Percentiles rank a stretch among this genome's conserved stretches.
Conservation (phyloP, 1,139 yeast species). For the Hyphopichia burtonii region DNA sequence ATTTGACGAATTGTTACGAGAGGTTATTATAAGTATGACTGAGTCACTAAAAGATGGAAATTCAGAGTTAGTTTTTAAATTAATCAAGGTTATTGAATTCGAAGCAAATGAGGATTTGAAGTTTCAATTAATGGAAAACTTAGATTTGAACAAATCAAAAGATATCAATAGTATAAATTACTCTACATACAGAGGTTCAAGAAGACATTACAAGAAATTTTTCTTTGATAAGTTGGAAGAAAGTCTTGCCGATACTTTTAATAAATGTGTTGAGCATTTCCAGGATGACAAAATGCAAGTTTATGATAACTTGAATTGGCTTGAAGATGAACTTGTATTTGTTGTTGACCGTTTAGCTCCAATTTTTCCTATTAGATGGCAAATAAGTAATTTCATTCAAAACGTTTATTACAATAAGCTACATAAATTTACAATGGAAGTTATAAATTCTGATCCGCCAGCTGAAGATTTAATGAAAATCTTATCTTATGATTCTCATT, state of each 20-base stretch:
- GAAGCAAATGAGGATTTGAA: constrained; percentile 81
- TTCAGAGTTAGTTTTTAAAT: constrained; percentile 62
- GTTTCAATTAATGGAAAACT: constrained; percentile 48
- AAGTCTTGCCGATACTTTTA: constrained; percentile 64
- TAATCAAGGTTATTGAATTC: constrained; percentile 73
- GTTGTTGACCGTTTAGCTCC: constrained; percentile 58
- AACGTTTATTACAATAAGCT: constrained; percentile 68
- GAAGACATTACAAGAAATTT: constrained; percentile 64
- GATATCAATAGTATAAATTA: constrained; percentile 25
- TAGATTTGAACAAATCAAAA: constrained; percentile 25
- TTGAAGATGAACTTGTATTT: constrained; percentile 73
- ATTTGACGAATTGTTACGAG: constrained; percentile 66
- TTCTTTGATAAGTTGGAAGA: constrained; percentile 62
- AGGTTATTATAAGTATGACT: constrained; percentile 60
- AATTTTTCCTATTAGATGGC: constrained; percentile 74
- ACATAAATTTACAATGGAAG: constrained; percentile 58
- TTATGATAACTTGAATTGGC: constrained; percentile 75
- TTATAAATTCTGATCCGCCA: constrained; percentile 73
- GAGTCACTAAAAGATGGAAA: constrained; percentile 73
- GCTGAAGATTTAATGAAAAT: constrained; percentile 62
- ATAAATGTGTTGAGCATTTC: constrained; percentile 61
- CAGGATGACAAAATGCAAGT: constrained; percentile 55
- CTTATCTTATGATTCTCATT: constrained; percentile 73
- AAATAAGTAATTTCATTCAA: constrained; percentile 60
- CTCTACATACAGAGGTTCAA: constrained; percentile 37